These are phyloP conservation scores for Sporormia fimetaria DNA, from an alignment of 495 filamentous ascomycete genomes.

Conservation along the genomic window DNA sequence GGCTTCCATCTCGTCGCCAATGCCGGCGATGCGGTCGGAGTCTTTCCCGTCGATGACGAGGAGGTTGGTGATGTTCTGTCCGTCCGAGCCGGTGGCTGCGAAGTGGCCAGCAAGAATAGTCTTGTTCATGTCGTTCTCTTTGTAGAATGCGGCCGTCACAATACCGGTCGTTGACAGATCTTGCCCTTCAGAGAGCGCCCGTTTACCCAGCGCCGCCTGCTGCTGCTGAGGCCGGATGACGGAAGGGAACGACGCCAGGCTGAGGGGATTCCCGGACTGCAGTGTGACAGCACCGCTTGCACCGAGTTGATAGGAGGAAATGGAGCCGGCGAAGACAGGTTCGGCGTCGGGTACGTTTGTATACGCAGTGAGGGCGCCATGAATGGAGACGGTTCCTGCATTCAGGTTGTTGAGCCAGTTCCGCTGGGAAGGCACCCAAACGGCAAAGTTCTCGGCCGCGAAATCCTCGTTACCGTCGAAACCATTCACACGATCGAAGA, in stretches of 20 bases:
- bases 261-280: constrained; percentile 39
- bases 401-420: constrained; percentile 85
- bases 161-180: constrained; percentile 46
- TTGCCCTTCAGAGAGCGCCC: constrained; percentile 39
- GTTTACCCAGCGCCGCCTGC: constrained; percentile 39
- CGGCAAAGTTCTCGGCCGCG: constrained; percentile 60
- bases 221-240: constrained; percentile 40
- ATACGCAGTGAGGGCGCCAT: constrained; percentile 58
- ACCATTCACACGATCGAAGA: constrained; percentile 59
- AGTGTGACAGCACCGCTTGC: constrained; percentile 60
- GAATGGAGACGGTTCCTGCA: constrained; percentile 49
- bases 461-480: constrained; percentile 52
- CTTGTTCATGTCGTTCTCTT: constrained; percentile 54
- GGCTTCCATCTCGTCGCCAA: constrained; percentile 51
- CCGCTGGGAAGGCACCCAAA: constrained; percentile 83
- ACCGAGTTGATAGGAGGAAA: constrained; percentile 57
- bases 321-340: constrained; percentile 64
- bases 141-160: constrained; percentile 66
- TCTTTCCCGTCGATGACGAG: constrained; percentile 58
- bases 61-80: constrained; percentile 64
- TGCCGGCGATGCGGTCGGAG: constrained; percentile 54
- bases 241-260: constrained; percentile 45
- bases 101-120: constrained; percentile 90
- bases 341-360: constrained; percentile 49
- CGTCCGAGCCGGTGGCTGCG: constrained; percentile 54